These are phyloP conservation scores for Cytidiella melzeri DNA, from an alignment of 768 basidiomycete species.

Conservation along the genomic window DNA sequence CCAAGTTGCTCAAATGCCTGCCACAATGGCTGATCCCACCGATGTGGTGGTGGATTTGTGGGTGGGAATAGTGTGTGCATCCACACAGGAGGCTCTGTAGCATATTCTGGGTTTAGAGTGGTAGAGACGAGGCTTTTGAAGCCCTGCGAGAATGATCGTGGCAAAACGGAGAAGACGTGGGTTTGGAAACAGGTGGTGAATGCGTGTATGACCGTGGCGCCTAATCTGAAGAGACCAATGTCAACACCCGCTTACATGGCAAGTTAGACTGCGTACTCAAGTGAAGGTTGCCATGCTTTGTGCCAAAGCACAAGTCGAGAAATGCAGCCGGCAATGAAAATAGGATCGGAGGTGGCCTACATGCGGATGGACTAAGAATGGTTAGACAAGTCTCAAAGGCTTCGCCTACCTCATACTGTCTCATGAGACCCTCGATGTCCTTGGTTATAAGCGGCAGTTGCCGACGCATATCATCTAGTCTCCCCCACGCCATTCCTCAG, in stretches of 20 bases:
- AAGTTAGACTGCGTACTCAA: constrained; percentile 46
- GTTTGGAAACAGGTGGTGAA: constrained; percentile 72
- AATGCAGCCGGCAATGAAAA: constrained; percentile 48
- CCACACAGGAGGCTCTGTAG: constrained; percentile 20
- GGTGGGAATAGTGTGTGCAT: constrained; percentile 4
- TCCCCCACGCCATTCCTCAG: too few relatives aligned
- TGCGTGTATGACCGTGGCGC: constrained; percentile 48
- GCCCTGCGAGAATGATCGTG: constrained; percentile 57
- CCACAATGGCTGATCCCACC: constrained; percentile 41
- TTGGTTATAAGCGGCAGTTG: constrained; percentile 50
- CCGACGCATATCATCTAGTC: constrained; percentile 60
- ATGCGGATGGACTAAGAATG: too few relatives aligned
- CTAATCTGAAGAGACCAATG: constrained; percentile 41
- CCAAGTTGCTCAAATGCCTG: constrained; percentile 62
- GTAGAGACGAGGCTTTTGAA: constrained; percentile 63
- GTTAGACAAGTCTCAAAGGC: too few relatives aligned
- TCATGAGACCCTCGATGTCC: constrained; percentile 57
- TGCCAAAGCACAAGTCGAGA: constrained; percentile 66
- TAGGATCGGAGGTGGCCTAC: constrained; percentile 42
- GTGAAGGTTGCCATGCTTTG: constrained; percentile 62
- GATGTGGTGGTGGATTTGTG: constrained; percentile 16
- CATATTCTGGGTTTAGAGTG: constrained; percentile 33
- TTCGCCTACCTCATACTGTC: constrained; percentile 50
- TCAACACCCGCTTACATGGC: constrained; percentile 9
- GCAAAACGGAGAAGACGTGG: constrained; percentile 65